Percentiles rank a stretch among this genome's conserved stretches.
These are phyloP conservation scores for Tetrahymena borealis DNA, from an alignment of 73 alveolate species.

Conservation along the genomic window DNA sequence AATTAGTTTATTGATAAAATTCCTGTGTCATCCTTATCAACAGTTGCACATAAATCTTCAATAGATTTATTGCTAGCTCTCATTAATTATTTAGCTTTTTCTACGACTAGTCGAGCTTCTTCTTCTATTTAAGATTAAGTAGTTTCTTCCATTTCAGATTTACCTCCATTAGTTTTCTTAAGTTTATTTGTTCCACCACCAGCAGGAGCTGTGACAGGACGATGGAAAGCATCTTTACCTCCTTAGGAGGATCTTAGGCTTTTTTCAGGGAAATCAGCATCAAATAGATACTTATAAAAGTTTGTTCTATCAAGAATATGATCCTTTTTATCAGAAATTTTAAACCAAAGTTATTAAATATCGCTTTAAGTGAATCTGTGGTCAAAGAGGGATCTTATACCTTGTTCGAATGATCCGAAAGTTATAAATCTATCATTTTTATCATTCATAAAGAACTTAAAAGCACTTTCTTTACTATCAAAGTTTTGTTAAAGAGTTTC, in stretches of 20 bases:
- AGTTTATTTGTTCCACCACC: neutral
- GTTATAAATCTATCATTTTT: neutral
- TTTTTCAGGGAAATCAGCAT: neutral
- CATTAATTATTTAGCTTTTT: neutral
- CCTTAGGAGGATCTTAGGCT: neutral
- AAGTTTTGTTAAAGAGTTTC: slow-evolving; percentile 28
- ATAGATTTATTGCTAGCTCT: neutral
- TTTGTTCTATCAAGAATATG: neutral
- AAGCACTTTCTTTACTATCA: neutral
- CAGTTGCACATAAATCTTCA: neutral
- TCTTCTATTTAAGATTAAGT: neutral
- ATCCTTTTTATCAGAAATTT: neutral
- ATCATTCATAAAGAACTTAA: neutral
- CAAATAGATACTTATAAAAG: neutral
- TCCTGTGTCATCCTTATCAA: neutral
- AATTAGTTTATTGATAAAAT: neutral
- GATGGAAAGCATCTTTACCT: neutral
- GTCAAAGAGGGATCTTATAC: neutral
- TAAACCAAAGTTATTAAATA: neutral
- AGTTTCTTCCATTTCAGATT: neutral
- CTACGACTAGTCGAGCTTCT: neutral
- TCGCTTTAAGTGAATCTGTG: neutral
- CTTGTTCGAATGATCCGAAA: neutral
- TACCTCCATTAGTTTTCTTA: neutral
- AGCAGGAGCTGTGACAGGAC: neutral